Evolutionary conservation across 495 filamentous ascomycete species (phyloP), one percentile per base, ranked within the genome.

Genomic region (Penicillium alfredii): DNA sequence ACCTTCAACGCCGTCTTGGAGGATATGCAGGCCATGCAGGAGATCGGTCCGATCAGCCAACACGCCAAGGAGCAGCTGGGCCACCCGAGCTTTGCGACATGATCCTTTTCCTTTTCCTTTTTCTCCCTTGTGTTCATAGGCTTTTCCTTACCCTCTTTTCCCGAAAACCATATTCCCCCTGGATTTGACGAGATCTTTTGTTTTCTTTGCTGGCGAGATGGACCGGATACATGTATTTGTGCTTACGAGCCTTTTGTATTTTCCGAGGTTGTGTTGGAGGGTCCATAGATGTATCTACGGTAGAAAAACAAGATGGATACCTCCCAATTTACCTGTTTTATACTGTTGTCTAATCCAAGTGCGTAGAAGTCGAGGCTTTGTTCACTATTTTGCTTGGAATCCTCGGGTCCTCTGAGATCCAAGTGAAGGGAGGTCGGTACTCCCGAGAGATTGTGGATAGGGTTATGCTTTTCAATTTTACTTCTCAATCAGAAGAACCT

Each of bases 1-100:
- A 75, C 80, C 14, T 94, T 95, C 55, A 85, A 93, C 42, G 79
- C 82, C 5, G 77, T 82, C n/a, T 74, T 95, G 38, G 58, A 67
- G 10, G 89, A 96, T 49, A 89, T 98, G 39, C 76, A 81, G 57
- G 61, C 68, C 4, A 73, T 82, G 47, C 85, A 90, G 55, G 56
- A 58, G 40, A 64, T 80, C 35, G 47, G 54, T 8, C 55, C 63
- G 10, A 61, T 60, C 47, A 69, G 66, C 33, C 63, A 66, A 28
- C 44, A 54, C 30, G 65, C 64, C 21, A 59, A 56, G 44, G 51
- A 61, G 4, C 59, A 59, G 42, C 37, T 68, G 38, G 45, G 40
- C 14, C 36, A 45, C 11, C 45, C 55, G 12, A 30, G 53, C 13
- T 57, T 54, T 30, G 38, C 35, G 25, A 8, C 44, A 42, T 51